Conservation (phyloP, 805 yeast genomes). For the Gaillardinia entomophila region DNA sequence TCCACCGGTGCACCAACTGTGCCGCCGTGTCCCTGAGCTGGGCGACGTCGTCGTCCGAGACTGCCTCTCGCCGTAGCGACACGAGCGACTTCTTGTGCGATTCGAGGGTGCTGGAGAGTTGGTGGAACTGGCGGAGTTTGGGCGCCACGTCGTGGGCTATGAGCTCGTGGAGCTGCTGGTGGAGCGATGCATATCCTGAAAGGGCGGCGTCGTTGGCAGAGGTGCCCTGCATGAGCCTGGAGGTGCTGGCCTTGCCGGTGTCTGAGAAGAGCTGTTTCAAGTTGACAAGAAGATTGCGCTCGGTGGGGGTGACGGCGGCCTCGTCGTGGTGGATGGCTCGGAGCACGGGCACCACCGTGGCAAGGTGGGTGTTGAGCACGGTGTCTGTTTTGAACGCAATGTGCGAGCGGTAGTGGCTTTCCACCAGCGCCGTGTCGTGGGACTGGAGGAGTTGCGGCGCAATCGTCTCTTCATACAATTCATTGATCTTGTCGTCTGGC, state of each 20-base stretch:
- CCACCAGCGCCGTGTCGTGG: conserved; percentile 7
- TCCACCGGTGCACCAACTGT: conserved; percentile 13
- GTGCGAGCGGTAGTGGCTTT: conserved; percentile 13
- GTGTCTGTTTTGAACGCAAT: conserved; percentile 18
- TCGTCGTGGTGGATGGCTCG: conserved; percentile 27
- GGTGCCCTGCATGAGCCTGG: conserved; percentile 22
- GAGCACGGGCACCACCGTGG: conserved; percentile 25
- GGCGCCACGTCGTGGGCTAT: conserved; percentile 8
- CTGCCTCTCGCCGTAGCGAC: conserved; percentile 6
- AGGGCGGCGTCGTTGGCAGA: conserved; percentile 16
- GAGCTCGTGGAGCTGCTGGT: conserved; percentile 4
- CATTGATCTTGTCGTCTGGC: conserved; percentile 9
- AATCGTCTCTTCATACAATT: conserved; percentile 9
- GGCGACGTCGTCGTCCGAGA: conserved; percentile 3
- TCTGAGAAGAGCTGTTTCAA: conserved; percentile 13
- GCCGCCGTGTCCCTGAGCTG: conserved; percentile 3
- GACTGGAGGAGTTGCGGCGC: conserved; percentile 3
- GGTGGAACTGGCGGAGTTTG: conserved; percentile 10
- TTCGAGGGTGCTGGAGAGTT: conserved; percentile 8
- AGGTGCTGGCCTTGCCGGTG: conserved; percentile 12
- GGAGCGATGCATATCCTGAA: conserved; percentile 3
- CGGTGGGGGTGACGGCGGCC: conserved; percentile 20
- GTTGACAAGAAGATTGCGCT: conserved; percentile 15
- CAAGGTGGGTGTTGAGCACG: conserved; percentile 19
- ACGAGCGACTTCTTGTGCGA: conserved; percentile 1